Evolutionary conservation across 2,329 filamentous ascomycete species (phyloP), one percentile per base, ranked within the genome.

Genomic region (Hypoxylon sp.): DNA sequence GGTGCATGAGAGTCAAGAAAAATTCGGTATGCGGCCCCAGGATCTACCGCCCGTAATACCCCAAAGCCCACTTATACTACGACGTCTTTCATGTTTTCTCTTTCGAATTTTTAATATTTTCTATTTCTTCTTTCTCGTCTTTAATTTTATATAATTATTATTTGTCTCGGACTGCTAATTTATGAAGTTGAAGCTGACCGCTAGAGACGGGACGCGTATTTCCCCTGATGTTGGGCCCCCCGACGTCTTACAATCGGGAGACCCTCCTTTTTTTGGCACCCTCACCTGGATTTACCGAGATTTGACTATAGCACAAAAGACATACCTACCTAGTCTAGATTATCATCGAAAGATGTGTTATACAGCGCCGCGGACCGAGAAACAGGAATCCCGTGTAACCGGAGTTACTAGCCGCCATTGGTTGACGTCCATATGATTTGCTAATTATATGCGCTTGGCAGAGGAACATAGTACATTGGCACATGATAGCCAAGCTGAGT

Each of bases 21-120:
- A 30, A 51, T 65, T 65, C 66, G 61, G 65, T 67, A 67, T 46
- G 55, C 60, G 51, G 53, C 47, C 64, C 65, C 57, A 65, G 51
- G 65, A 64, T 67, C 53, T 61, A 16, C 57, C 57, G 19, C 41
- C 21, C 54, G 61, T 60, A 63, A 64, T 57, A 59, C 56, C 46
- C 53, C 63, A 62, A 50, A 50, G 46, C n/a, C 63, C 61, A 67
- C 63, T 47, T 62, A 62, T 50, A 30, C 41, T 63, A 60, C 60
- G 19, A 65, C 57, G n/a, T 54, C 5, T 41, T n/a, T 53, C 25
- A 43, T 47, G 14, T 23, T 30, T 32, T 51, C 11, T 19, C 3
- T 8, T 53, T 57, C 37, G 8, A 21, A 21, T 8, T 48, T 53
- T 29, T 5, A 39, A 47, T 57, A 29, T 50, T 47, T 41, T 39